A percentile compares a stretch with the other conserved stretches of the same genome.
Conservation (phyloP, 2,329 filamentous ascomycete genomes). For the Chaetomiaceae sp. region DNA sequence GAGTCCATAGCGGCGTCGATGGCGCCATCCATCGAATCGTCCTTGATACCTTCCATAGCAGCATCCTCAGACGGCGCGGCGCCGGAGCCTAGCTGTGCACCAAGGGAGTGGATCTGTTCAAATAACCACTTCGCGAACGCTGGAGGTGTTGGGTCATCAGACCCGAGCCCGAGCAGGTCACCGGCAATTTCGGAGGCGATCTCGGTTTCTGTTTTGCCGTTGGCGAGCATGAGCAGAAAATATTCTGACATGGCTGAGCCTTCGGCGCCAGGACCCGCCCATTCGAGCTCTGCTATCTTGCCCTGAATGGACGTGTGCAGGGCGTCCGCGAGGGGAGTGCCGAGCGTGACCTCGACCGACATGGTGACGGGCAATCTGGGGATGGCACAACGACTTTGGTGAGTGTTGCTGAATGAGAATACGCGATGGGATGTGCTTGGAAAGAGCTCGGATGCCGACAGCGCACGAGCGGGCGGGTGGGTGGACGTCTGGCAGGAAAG, state of each 20-base stretch:
- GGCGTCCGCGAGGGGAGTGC: constrained; percentile 77
- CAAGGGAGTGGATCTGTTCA: constrained; percentile 67
- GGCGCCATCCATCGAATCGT: constrained; percentile 28
- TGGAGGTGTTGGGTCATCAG: constrained; percentile 74
- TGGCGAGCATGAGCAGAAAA: constrained; percentile 93
- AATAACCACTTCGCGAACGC: constrained; percentile 95
- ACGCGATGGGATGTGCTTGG: too few relatives aligned
- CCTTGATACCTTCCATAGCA: constrained; percentile 31
- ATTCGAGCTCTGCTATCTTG: constrained; percentile 88
- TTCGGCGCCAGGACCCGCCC: constrained; percentile 71
- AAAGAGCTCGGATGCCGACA: too few relatives aligned
- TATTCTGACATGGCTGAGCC: constrained; percentile 89
- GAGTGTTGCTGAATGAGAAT: neutral
- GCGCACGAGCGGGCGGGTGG: too few relatives aligned
- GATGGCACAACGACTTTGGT: constrained; percentile 3
- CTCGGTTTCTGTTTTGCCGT: constrained; percentile 86
- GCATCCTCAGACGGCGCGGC: constrained; percentile 29
- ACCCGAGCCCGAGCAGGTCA: constrained; percentile 74
- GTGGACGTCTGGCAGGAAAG: too few relatives aligned
- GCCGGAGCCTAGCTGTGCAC: constrained; percentile 54
- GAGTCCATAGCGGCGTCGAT: constrained; percentile 66
- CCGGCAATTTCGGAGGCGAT: constrained; percentile 82
- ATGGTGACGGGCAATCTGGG: constrained; percentile 40
- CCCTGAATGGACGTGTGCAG: constrained; percentile 78
- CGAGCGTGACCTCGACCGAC: constrained; percentile 69